Percentiles rank a stretch among this genome's conserved stretches.
Evolutionary conservation across 1,284 basidiomycete genomes (phyloP).

Genomic region (Amylostereum areolatum): DNA sequence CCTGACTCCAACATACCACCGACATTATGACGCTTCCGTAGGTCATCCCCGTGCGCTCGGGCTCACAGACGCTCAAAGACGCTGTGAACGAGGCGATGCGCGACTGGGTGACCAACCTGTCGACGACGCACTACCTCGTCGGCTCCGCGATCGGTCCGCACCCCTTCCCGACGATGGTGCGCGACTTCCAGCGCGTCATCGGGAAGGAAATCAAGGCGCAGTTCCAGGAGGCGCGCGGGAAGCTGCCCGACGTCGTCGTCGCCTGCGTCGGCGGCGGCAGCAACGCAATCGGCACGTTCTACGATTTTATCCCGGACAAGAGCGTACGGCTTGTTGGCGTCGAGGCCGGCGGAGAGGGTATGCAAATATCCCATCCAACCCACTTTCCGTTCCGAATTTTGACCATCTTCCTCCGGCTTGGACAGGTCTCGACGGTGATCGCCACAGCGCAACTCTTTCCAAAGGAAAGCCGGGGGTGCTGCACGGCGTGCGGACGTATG

Average conservation of each 20-base stretch:
- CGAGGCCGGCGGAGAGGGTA: constrained; percentile 94
- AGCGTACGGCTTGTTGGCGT: constrained; percentile 83
- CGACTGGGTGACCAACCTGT: constrained; percentile 97
- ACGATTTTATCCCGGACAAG: constrained; percentile 88
- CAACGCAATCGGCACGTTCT: constrained; percentile 97
- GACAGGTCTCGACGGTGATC: constrained; percentile 71
- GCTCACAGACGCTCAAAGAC: constrained; percentile 94
- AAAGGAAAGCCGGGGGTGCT: constrained; percentile 92
- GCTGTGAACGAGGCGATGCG: constrained; percentile 96
- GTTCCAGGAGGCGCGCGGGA: constrained; percentile 67
- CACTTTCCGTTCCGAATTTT: constrained; percentile 7
- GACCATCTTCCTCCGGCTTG: background rate
- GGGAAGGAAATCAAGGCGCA: constrained; percentile 94
- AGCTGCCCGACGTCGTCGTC: constrained; percentile 90
- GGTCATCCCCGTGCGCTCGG: constrained; percentile 93
- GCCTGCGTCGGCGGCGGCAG: constrained; percentile 98
- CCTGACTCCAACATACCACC: constrained; percentile 1
- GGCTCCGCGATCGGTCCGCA: constrained; percentile 98
- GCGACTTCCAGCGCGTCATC: constrained; percentile 97
- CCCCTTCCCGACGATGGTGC: constrained; percentile 97
- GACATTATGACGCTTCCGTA: constrained; percentile 20
- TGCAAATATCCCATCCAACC: too few relatives aligned
- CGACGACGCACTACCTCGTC: constrained; percentile 93
- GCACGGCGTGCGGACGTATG: constrained; percentile 93
- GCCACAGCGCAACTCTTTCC: constrained; percentile 89